A percentile compares a stretch with the other conserved stretches of the same genome.
These are phyloP conservation scores for Podila minutissima DNA, from an alignment of 192 early-diverging fungal genomes.

Conservation along the genomic window DNA sequence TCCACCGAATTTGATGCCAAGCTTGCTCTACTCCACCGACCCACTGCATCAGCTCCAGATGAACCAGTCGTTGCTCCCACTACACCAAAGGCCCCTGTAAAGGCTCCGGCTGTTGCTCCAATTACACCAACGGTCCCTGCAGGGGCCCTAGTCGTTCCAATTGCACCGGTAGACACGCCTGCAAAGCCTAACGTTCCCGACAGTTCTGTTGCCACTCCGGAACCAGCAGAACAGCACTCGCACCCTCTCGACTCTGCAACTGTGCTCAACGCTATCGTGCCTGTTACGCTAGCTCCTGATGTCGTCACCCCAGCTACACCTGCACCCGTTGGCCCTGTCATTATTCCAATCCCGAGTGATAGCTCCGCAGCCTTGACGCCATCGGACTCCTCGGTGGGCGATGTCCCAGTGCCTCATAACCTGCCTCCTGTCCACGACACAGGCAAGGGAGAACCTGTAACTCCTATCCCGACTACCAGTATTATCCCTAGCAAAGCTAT, in stretches of 20 bases:
- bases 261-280: not conserved
- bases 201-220: not conserved
- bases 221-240: not conserved
- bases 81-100: not conserved
- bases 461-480: not conserved
- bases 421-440: not conserved
- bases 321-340: not conserved
- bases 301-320: not conserved
- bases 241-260: not conserved
- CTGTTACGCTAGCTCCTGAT: not conserved
- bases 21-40: slow-evolving; percentile 10
- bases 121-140: not conserved
- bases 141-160: not conserved
- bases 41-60: no score
- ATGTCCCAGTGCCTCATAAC: slow-evolving; percentile 12
- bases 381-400: no score
- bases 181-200: not conserved
- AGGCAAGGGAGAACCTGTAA: not conserved
- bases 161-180: not conserved
- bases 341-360: not conserved
- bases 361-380: not conserved
- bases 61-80: not conserved
- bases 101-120: not conserved
- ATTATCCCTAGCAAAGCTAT: slow-evolving; percentile 6
- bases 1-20: slow-evolving; percentile 2